Evolutionary conservation across 129 eudicot species (phyloP).

Genomic region (Logfia minima): DNA sequence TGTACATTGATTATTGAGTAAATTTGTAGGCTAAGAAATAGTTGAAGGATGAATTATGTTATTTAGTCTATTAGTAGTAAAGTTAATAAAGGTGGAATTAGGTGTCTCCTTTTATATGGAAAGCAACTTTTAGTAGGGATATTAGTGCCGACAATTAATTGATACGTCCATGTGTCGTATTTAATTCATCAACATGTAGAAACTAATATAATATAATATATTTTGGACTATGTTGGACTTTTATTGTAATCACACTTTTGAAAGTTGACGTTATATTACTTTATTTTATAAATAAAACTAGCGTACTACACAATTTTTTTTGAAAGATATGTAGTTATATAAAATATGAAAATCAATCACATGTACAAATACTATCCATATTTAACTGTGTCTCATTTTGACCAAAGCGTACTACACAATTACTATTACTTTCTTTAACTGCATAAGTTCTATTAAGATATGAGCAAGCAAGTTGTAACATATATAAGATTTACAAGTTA

Average conservation of each 20-base stretch:
- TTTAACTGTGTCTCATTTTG: too few relatives aligned
- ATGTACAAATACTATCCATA: too few relatives aligned
- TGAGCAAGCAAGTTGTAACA: too few relatives aligned
- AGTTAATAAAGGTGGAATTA: constrained; percentile 13
- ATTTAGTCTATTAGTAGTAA: not conserved
- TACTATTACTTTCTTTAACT: too few relatives aligned
- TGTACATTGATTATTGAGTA: not conserved
- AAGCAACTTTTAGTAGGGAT: constrained; percentile 26
- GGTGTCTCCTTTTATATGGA: constrained; percentile 16
- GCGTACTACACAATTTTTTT: too few relatives aligned
- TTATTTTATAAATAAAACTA: too few relatives aligned
- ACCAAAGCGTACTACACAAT: too few relatives aligned
- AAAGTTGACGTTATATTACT: constrained; percentile 10
- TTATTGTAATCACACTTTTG: not conserved
- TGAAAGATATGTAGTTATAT: too few relatives aligned
- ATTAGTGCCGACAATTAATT: constrained; percentile 25
- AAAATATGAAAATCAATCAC: too few relatives aligned
- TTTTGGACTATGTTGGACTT: not conserved
- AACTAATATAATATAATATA: too few relatives aligned
- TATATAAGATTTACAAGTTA: too few relatives aligned
- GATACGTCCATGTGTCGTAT: constrained; percentile 20
- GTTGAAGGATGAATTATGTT: not conserved
- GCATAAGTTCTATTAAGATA: too few relatives aligned
- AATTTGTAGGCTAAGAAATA: not conserved
- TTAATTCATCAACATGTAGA: not conserved